Evolutionary conservation across 2,329 filamentous ascomycete species (phyloP).

Genomic region (Xylaria polymorpha): DNA sequence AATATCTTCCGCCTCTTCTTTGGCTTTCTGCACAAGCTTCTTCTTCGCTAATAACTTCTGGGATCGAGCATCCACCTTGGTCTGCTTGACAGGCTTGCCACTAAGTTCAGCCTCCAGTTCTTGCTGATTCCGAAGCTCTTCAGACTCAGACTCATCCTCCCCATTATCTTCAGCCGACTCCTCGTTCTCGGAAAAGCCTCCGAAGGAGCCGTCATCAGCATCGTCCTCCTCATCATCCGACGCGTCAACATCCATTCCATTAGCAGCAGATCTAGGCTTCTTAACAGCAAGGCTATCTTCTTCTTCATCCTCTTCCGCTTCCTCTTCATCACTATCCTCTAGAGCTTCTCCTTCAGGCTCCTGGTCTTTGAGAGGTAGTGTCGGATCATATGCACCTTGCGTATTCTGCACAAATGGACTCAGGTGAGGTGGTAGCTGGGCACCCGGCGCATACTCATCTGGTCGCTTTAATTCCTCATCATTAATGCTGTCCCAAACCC

Average conservation of each 20-base stretch:
- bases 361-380: conserved; percentile 84
- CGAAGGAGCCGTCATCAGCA: conserved; percentile 57
- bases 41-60: conserved; percentile 78
- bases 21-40: conserved; percentile 75
- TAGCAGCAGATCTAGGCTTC: conserved; percentile 57
- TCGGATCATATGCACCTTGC: conserved; percentile 92
- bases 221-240: conserved; percentile 62
- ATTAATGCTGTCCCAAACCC: conserved; percentile 98
- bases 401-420: conserved; percentile 94
- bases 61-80: conserved; percentile 63
- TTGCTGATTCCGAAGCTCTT: conserved; percentile 78
- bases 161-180: conserved; percentile 56
- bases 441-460: conserved; percentile 89
- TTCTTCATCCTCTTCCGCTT: conserved; percentile 59
- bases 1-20: conserved; percentile 84
- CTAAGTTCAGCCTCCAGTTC: conserved; percentile 94
- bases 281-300: conserved; percentile 53
- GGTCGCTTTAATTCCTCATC: conserved; percentile 87
- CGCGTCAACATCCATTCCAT: conserved; percentile 62
- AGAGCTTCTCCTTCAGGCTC: conserved; percentile 88
- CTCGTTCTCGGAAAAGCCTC: conserved; percentile 64
- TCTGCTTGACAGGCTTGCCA: conserved; percentile 70
- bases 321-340: conserved; percentile 69
- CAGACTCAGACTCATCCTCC: conserved; percentile 69
- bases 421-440: conserved; percentile 90